Evolutionary conservation across 179 eudicot genomes (phyloP), one percentile per base, ranked within the genome.

Genomic region (Corrigiola litoralis): DNA sequence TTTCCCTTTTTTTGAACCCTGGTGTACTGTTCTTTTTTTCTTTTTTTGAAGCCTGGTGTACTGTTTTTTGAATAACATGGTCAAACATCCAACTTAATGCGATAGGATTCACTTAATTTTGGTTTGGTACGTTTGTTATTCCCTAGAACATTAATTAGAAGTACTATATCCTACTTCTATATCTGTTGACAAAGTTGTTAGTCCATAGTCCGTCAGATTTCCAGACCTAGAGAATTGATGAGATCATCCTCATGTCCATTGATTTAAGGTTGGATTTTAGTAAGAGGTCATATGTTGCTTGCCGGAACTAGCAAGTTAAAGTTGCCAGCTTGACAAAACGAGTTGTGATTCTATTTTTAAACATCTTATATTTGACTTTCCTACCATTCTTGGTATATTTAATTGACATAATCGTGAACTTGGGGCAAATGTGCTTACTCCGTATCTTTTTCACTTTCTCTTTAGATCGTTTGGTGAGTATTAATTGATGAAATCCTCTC

Each of bases 51-150:
- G n/a, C n/a, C n/a, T n/a, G 20, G 14, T 20, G 16, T 31, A 44
- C 32, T 28, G 24, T 28, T 31, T 41, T 2, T 59, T 20, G 40
- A 66, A 51, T 59, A 61, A 21, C 21, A 37, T 67, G 68, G 72
- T 73, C 68, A 61, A 73, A 72, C 55, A 29, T 24, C 6, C 55
- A 40, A n/a, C 14, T 63, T 29, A 74, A 63, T 74, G 68, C 33
- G 54, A 49, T 42, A 33, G 36, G 68, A 61, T 29, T 42, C 28
- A 31, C 12, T 11, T 17, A 54, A 4, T 46, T 69, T 69, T 42
- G 74, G 66, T 57, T 74, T 68, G 78, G 78, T 74, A 74, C 78
- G 78, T 63, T 74, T 68, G 74, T 42, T 57, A 57, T 50, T 74
- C 54, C 74, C 78, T 24, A 74, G 47, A 68, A 40, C 73, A 69